Conservation (phyloP, 2,329 filamentous ascomycete species). For the Microcyclosporella mali region DNA sequence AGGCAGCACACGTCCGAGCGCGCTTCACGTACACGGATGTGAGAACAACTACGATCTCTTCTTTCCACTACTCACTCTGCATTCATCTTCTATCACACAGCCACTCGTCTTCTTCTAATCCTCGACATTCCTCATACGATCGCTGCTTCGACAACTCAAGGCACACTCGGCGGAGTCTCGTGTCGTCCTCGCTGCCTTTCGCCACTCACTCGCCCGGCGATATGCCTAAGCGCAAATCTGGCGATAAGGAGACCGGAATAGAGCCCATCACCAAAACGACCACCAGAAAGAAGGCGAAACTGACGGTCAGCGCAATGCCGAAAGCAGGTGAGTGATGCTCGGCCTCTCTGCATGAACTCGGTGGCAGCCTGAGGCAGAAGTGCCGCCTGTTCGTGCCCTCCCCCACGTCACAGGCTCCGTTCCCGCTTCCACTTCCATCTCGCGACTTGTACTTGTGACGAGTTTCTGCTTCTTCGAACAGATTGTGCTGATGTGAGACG, state of each 20-base stretch:
- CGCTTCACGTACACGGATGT: no score
- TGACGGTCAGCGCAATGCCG: not conserved
- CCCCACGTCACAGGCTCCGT: not conserved
- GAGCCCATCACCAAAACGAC: not conserved
- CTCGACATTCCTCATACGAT: no score
- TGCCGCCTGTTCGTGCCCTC: no score
- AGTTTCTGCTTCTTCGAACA: not conserved
- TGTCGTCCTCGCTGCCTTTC: not conserved
- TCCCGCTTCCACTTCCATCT: not conserved
- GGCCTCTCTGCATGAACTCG: not conserved
- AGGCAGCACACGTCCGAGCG: no score
- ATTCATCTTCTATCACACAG: no score
- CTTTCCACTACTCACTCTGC: no score
- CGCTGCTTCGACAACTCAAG: no score
- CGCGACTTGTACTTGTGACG: not conserved
- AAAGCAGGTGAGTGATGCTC: slow-evolving; percentile 6
- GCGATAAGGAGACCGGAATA: not conserved
- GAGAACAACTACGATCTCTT: no score
- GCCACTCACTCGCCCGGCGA: not conserved
- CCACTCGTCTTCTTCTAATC: no score
- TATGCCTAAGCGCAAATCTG: slow-evolving; percentile 12
- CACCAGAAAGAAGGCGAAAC: not conserved
- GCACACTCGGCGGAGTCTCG: no score
- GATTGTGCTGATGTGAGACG: slow-evolving; percentile 6
- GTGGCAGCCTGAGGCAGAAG: not conserved